Evolutionary conservation across 2,329 filamentous ascomycete genomes (phyloP).

Genomic region (Neofusicoccum ribis): DNA sequence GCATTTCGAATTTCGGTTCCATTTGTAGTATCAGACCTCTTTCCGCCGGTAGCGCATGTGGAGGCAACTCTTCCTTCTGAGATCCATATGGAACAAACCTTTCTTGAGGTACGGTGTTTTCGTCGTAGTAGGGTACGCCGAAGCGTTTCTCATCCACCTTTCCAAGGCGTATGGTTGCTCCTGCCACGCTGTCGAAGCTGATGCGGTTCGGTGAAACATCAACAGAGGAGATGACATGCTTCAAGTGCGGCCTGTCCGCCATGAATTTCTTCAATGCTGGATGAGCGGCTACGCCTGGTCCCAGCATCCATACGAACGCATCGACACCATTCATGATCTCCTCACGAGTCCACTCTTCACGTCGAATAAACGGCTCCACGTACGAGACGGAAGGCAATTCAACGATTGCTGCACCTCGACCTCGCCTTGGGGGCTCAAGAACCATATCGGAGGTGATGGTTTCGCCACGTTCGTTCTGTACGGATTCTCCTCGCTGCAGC

Average conservation of each 20-base stretch:
- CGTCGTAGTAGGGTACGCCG: conserved; percentile 62
- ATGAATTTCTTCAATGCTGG: conserved; percentile 69
- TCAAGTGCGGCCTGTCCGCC: conserved; percentile 56
- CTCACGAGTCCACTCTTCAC: conserved; percentile 69
- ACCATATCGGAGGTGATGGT: conserved; percentile 86
- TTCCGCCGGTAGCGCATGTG: conserved; percentile 33
- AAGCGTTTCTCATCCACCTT: conserved; percentile 75
- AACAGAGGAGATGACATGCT: conserved; percentile 75
- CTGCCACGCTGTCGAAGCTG: conserved; percentile 65
- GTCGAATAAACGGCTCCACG: conserved; percentile 66
- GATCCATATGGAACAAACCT: conserved; percentile 19
- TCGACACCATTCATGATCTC: conserved; percentile 67
- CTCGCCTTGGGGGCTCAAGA: conserved; percentile 64
- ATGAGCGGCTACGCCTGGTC: conserved; percentile 65
- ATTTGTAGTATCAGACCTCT: conserved; percentile 47
- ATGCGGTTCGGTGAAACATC: conserved; percentile 77
- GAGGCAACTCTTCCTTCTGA: conserved; percentile 25
- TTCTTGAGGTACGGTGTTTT: conserved; percentile 48
- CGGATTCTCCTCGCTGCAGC: conserved; percentile 64
- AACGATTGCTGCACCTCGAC: conserved; percentile 74
- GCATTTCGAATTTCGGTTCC: conserved; percentile 46
- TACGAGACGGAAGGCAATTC: conserved; percentile 74
- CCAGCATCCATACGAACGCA: conserved; percentile 79
- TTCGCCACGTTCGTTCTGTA: conserved; percentile 64
- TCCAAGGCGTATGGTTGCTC: conserved; percentile 67